A percentile compares a stretch with the other conserved stretches of the same genome.
Evolutionary conservation across 345 rosid species (phyloP).

Genomic region (Gossypium raimondii): DNA sequence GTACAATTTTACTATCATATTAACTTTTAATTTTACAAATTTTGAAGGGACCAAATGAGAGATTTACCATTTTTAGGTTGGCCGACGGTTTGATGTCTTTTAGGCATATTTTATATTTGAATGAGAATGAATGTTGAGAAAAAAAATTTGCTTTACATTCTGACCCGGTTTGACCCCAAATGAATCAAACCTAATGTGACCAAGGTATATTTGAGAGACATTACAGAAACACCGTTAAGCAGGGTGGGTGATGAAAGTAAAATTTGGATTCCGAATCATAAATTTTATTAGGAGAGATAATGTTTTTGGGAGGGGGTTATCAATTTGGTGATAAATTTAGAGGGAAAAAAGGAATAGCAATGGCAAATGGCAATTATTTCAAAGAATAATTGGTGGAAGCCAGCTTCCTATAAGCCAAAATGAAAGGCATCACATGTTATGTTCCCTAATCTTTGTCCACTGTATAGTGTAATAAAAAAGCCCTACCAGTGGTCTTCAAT

Average conservation of each 20-base stretch:
- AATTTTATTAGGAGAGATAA: not conserved
- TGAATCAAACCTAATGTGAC: too few relatives aligned
- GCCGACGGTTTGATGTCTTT: too few relatives aligned
- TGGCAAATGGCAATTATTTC: conserved; percentile 24
- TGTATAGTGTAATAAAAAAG: not conserved
- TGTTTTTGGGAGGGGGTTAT: not conserved
- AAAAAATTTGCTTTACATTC: too few relatives aligned
- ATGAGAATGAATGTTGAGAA: too few relatives aligned
- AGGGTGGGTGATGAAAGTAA: not conserved
- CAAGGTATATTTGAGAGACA: too few relatives aligned
- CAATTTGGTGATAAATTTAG: not conserved
- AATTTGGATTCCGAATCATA: not conserved
- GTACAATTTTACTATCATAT: too few relatives aligned
- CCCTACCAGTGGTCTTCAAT: not conserved
- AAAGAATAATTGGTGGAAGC: conserved; percentile 31
- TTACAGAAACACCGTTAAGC: not conserved
- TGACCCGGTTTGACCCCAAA: too few relatives aligned
- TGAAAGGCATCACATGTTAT: conserved; percentile 21
- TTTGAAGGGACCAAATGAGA: too few relatives aligned
- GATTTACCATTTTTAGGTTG: too few relatives aligned
- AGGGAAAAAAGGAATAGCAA: not conserved
- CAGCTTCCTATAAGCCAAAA: conserved; percentile 18
- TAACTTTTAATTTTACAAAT: too few relatives aligned
- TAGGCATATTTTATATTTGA: too few relatives aligned
- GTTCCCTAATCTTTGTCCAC: conserved; percentile 12